A percentile compares a stretch with the other conserved stretches of the same genome.
These are phyloP conservation scores for Cerrena zonata DNA, from an alignment of 1,284 basidiomycete genomes.

Conservation along the genomic window DNA sequence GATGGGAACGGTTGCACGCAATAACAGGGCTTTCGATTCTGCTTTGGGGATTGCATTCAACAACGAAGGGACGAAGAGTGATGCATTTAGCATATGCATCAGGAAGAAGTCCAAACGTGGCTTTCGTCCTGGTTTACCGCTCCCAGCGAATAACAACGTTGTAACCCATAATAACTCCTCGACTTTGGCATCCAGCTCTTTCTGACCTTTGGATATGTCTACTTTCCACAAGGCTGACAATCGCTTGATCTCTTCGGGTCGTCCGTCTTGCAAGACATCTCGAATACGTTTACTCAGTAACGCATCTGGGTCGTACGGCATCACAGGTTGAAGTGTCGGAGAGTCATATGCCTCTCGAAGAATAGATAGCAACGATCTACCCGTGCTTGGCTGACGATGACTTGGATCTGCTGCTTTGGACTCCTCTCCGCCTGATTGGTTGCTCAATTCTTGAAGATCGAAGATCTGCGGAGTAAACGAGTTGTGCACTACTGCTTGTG, in stretches of 20 bases:
- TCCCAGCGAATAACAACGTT: slow-evolving; percentile 50
- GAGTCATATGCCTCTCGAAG: slow-evolving; percentile 51
- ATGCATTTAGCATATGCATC: slow-evolving; percentile 63
- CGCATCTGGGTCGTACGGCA: slow-evolving; percentile 47
- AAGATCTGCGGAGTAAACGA: slow-evolving; percentile 32
- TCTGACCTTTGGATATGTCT: slow-evolving; percentile 32
- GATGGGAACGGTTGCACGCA: slow-evolving; percentile 43
- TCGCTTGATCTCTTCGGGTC: slow-evolving; percentile 41
- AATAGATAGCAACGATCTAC: slow-evolving; percentile 43
- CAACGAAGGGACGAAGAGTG: slow-evolving; percentile 53
- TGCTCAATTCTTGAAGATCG: slow-evolving; percentile 14
- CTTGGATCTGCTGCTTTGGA: not conserved
- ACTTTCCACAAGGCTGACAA: slow-evolving; percentile 47
- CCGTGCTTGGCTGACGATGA: slow-evolving; percentile 19
- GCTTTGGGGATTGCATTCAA: slow-evolving; percentile 33
- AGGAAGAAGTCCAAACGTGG: slow-evolving; percentile 66
- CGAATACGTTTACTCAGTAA: slow-evolving; percentile 33
- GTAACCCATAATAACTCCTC: slow-evolving; percentile 51
- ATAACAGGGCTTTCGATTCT: slow-evolving; percentile 39
- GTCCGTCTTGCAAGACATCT: slow-evolving; percentile 35
- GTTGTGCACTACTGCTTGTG: slow-evolving; percentile 47
- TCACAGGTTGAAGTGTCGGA: slow-evolving; percentile 43
- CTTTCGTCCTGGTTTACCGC: slow-evolving; percentile 43
- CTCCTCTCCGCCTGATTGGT: slow-evolving; percentile 4
- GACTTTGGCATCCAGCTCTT: slow-evolving; percentile 38